A percentile compares a stretch with the other conserved stretches of the same genome.
phyloP scores from a whole-genome alignment of 352 stramenopile species.

The Pythium dissotocum region DNA sequence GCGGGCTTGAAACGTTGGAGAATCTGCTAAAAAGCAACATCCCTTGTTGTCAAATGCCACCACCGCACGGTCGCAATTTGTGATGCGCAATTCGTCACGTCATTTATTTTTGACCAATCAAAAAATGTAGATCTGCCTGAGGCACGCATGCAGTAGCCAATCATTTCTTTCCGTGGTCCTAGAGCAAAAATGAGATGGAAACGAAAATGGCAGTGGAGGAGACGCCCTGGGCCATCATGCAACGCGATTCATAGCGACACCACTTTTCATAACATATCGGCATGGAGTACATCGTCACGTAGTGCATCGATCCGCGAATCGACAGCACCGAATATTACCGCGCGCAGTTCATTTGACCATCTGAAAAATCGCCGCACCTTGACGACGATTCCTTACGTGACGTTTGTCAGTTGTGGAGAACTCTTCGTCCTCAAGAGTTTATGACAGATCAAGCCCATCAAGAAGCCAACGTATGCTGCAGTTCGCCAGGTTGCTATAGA shows the following conservation, averaged over 20 bases:
- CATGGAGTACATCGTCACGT: background rate
- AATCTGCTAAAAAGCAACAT: too few species aligned
- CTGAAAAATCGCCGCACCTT: background rate
- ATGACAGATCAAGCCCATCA: too few species aligned
- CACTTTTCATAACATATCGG: too few species aligned
- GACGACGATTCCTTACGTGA: constrained; percentile 1
- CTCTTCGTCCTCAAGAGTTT: background rate
- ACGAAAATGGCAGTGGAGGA: background rate
- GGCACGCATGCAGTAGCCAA: background rate
- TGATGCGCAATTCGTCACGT: background rate
- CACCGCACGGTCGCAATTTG: background rate
- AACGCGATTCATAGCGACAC: background rate
- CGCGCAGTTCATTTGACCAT: background rate
- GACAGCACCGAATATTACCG: background rate
- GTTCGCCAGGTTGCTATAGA: background rate
- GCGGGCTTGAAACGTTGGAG: too few species aligned
- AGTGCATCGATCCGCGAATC: background rate
- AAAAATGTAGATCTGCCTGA: background rate
- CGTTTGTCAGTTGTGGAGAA: background rate
- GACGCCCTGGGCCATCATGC: background rate
- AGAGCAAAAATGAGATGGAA: constrained; percentile 2
- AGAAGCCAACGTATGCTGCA: too few species aligned
- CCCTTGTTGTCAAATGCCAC: too few species aligned
- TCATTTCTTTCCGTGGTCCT: background rate
- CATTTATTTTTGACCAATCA: background rate